Base-by-base conservation (phyloP, 1,139 yeast species). In the Pichia sp. region DNA sequence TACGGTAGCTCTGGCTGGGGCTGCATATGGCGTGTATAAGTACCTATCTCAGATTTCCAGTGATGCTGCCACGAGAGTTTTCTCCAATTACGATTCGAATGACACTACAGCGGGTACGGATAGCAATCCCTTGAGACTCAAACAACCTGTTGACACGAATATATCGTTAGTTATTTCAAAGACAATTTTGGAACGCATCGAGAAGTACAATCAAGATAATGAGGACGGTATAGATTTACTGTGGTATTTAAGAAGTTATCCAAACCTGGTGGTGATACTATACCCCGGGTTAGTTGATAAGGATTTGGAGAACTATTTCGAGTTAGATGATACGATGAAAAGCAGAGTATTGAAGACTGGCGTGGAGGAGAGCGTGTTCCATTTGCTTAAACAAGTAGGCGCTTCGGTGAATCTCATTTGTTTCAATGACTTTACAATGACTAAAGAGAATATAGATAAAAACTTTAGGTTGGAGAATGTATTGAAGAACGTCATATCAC, bases 321-420 rank as follows among this genome's bases (percentile, higher is more conserved):
- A 52, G 4, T 32, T 62, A 15, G 39, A 48, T 5, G 34, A 46
- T 3, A 43, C 46, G 10, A 37, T 53, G 10, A 49, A 42, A 3
- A 52, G 46, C 40, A 60, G 64, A 38, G 43, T 67, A 3, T 63
- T 69, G 5, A 51, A 50, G 29, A 64, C 70, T 33, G 59, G 55
- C 4, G 58, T 63, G 1, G 51, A 54, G 34, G 55, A 50, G 10
- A 69, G 73, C 6, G 48, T 65, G 2, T 66, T 69, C 60, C 63
- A 70, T 14, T 53, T 68, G 15, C 53, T 66, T 10, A 64, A 64
- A 35, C 70, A 65, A 35, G 30, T 68, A 14, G 50, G 50, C 22
- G 58, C 63, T 16, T 50, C 56, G 12, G 36, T 54, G 5, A 51
- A 66, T 24, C 42, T 65, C 21, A 49, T 66, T 4, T 49, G 53